Percentiles rank a stretch among this genome's conserved stretches.
Evolutionary conservation across 1,284 basidiomycete species (phyloP).

Genomic region (Neotropicomus parvogracilis): DNA sequence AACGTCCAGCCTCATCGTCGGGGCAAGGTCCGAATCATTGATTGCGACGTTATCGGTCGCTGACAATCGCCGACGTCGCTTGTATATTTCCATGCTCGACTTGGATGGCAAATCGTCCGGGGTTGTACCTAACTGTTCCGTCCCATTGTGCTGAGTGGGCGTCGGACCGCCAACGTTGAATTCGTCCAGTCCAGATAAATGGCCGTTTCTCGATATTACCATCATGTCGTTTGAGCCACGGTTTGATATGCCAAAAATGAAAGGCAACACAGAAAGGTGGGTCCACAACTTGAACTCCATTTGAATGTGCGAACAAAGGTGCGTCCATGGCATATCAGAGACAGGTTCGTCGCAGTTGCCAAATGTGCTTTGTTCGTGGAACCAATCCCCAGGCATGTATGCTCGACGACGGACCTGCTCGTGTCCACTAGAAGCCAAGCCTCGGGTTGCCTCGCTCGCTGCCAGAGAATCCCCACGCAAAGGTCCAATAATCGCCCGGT

Average conservation of each 20-base stretch:
- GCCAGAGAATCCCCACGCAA: neutral
- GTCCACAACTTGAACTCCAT: neutral
- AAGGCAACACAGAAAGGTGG: neutral
- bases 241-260: neutral
- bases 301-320: neutral
- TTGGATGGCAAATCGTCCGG: neutral
- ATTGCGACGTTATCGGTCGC: neutral
- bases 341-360: neutral
- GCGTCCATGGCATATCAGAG: neutral
- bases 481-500: neutral
- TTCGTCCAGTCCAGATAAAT: neutral
- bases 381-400: conserved; percentile 7
- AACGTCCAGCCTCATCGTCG: neutral
- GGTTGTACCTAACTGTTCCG: neutral
- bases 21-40: neutral
- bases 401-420: neutral
- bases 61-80: neutral
- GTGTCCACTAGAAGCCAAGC: neutral
- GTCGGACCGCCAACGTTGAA: neutral
- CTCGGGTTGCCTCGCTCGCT: neutral
- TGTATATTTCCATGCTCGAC: neutral
- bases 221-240: neutral
- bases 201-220: neutral
- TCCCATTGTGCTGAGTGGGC: neutral
- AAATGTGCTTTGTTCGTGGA: neutral